Base-by-base conservation (phyloP, 768 basidiomycete species). In the Steccherinum ochraceum region DNA sequence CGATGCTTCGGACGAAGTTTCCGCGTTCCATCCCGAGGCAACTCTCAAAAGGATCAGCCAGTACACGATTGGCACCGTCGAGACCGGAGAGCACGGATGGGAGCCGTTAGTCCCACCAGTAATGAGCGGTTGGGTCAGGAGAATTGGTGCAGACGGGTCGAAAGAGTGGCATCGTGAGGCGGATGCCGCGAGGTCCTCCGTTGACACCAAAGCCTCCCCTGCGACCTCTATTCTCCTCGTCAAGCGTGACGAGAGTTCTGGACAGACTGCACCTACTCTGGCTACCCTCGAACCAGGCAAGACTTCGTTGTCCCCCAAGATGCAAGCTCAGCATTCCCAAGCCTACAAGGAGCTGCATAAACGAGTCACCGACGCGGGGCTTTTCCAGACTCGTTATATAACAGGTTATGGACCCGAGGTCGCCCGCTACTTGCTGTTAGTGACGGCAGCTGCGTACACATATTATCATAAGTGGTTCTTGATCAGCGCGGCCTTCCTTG, bases 1-100 rank as follows among this genome's bases (percentile, higher is more conserved):
- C 50, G 94, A 99, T 64, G 94, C 95, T 0, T 80, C 90, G 0
- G 89, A 95, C 70, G 96, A 99, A 67, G 89, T 98, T 26, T 80
- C 90, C 55, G 95, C 93, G 19, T 97, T 89, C 69, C 96, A 99
- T 64, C 73, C 74, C 5, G 75, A 80, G 30, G 67, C 76, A 43
- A 81, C 76, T 45, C 71, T 82, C 48, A 67, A 69, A 10, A 71
- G 78, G 51, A 75, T 93, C 56, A 65, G 72, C 18, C 73, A 72
- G 12, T 95, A 84, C 62, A 76, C 79, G 48, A 72, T 93, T 20
- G 94, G 86, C 21, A 74, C 72, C 20, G 83, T 95, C 23, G 73
- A 82, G 50, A 56, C 67, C 23, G 73, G 75, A n/a, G 67, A 70
- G 13, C 56, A 71, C 21, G 64, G 61, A 24, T 93, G 92, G 91